Conservation (phyloP, 148 eudicot species). For the Diospyros kaki region DNA sequence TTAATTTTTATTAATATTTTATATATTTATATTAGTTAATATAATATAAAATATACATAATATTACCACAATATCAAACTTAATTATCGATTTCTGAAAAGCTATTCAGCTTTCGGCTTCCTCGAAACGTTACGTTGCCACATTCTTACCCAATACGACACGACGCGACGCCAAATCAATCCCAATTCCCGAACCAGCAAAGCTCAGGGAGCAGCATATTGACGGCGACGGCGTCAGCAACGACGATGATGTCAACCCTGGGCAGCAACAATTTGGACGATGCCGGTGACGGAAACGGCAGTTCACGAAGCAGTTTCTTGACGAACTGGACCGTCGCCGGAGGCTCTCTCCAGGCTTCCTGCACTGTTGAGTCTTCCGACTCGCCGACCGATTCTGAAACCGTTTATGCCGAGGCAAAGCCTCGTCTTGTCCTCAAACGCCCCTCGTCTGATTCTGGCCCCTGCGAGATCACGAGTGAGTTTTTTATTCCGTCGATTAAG, state of each 20-base stretch:
- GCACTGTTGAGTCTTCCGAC: slow-evolving; percentile 54
- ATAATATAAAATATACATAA: no score
- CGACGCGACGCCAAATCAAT: no score
- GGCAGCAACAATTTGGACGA: not conserved
- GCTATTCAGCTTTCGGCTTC: no score
- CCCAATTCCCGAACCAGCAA: no score
- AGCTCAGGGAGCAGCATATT: no score
- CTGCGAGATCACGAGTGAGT: slow-evolving; percentile 69
- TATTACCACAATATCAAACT: no score
- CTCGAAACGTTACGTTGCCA: no score
- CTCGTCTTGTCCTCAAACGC: slow-evolving; percentile 45
- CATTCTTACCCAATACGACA: no score
- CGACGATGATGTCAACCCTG: not conserved
- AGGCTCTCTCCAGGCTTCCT: slow-evolving; percentile 42
- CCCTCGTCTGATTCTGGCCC: slow-evolving; percentile 43
- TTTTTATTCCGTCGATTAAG: not conserved
- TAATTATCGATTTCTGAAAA: no score
- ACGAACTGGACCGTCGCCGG: slow-evolving; percentile 49
- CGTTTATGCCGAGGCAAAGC: slow-evolving; percentile 19
- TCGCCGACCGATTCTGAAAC: slow-evolving; percentile 27
- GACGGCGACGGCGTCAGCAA: not conserved
- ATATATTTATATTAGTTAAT: no score
- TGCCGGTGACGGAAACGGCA: not conserved
- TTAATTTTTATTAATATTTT: no score
- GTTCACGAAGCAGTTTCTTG: slow-evolving; percentile 14